A percentile compares a stretch with the other conserved stretches of the same genome.
Evolutionary conservation across 495 filamentous ascomycete genomes (phyloP).

Genomic region (Podospora fimiseda): DNA sequence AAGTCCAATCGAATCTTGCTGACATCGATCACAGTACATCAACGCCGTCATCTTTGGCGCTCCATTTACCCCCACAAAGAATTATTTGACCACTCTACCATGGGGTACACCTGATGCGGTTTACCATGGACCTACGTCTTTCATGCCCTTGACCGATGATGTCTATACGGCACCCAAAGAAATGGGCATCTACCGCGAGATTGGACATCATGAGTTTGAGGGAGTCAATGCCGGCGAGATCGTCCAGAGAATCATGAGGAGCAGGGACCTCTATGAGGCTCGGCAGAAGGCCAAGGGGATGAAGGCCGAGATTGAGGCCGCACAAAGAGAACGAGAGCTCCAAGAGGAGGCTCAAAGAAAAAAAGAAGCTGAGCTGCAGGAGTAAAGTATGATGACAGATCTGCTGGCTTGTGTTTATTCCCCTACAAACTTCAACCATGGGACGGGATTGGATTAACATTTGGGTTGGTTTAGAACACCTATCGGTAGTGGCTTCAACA

Average conservation of each 20-base stretch:
- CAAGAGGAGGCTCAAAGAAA: constrained; percentile 46
- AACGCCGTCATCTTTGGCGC: constrained; percentile 82
- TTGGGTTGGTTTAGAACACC: background rate
- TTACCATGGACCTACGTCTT: constrained; percentile 91
- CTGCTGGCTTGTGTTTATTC: background rate
- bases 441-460: background rate
- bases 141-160: constrained; percentile 81
- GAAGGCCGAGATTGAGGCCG: constrained; percentile 70
- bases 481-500: constrained; percentile 23
- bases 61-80: constrained; percentile 71
- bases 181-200: constrained; percentile 72
- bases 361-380: constrained; percentile 28
- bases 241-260: constrained; percentile 80
- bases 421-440: constrained; percentile 4
- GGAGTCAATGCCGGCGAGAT: constrained; percentile 91
- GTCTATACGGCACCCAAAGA: constrained; percentile 73
- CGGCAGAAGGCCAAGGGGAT: constrained; percentile 80
- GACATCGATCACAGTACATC: constrained; percentile 56
- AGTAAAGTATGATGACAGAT: background rate
- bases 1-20: background rate
- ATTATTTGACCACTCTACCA: constrained; percentile 70
- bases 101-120: constrained; percentile 71
- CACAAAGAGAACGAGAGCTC: constrained; percentile 45
- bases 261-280: constrained; percentile 78
- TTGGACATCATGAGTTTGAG: constrained; percentile 66